Evolutionary conservation across 78 protist genomes (phyloP).

Genomic region (Creolimax fragrantissima): DNA sequence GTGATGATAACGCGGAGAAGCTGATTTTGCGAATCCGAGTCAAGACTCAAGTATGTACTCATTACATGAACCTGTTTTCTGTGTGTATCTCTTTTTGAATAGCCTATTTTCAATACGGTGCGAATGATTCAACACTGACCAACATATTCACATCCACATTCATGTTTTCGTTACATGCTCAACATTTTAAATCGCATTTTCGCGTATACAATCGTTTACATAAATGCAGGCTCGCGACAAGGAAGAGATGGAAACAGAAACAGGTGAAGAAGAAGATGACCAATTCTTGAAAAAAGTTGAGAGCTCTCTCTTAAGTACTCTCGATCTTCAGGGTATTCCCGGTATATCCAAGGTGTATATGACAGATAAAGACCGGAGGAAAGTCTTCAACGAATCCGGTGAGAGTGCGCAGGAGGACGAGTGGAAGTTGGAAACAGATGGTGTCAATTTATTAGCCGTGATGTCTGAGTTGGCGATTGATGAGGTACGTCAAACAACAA

Average conservation of each 20-base stretch:
- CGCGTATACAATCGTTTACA: no score
- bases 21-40: constrained; percentile 71
- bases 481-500: neutral
- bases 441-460: constrained; percentile 71
- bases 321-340: constrained; percentile 15
- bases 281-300: constrained; percentile 2
- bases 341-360: constrained; percentile 18
- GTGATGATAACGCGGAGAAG: constrained; percentile 78
- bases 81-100: no score
- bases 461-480: constrained; percentile 76
- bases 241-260: neutral
- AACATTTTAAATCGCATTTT: no score
- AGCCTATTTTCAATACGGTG: no score
- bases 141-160: no score
- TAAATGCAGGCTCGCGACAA: neutral
- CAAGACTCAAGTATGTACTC: constrained; percentile 6
- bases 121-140: no score
- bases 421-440: constrained; percentile 82
- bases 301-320: neutral
- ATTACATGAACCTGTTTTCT: no score
- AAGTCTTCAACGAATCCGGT: constrained; percentile 1
- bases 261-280: constrained; percentile 21
- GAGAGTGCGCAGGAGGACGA: constrained; percentile 33
- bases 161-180: no score
- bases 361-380: neutral